These are phyloP conservation scores for Yamagishiella unicocca DNA, from an alignment of 139 green algal genomes.

Conservation along the genomic window DNA sequence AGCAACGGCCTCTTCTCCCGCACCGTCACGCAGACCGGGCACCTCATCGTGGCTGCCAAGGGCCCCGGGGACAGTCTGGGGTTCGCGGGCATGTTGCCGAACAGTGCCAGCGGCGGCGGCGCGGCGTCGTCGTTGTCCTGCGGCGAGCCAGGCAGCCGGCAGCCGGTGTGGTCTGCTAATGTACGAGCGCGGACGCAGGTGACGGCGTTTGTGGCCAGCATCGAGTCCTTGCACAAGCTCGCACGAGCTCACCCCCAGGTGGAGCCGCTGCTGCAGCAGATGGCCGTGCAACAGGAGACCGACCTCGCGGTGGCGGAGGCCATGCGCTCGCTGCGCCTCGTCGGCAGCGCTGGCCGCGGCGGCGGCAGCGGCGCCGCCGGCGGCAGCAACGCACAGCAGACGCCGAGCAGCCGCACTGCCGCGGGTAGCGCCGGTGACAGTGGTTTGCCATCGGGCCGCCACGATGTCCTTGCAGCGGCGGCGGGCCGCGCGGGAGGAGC, in stretches of 20 bases:
- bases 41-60: conserved; percentile 55
- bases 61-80: conserved; percentile 64
- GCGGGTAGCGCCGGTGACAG: not conserved
- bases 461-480: not conserved
- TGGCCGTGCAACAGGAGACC: conserved; percentile 58
- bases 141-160: not conserved
- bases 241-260: conserved; percentile 50
- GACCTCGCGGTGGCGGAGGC: conserved; percentile 64
- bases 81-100: conserved; percentile 16
- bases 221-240: conserved; percentile 47
- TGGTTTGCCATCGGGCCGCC: not conserved
- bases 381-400: not conserved
- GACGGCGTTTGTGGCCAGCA: conserved; percentile 39
- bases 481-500: not conserved
- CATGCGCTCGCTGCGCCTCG: conserved; percentile 54
- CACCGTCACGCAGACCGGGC: not conserved
- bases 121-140: not conserved
- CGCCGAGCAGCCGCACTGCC: not conserved
- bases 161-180: conserved; percentile 48
- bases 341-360: not conserved
- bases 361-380: not conserved
- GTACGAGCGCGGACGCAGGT: conserved; percentile 51
- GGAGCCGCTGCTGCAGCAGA: conserved; percentile 56
- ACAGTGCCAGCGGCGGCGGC: not conserved
- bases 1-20: conserved; percentile 2